Conservation (phyloP, 371 early-diverging fungal species). For the Lichtheimia ramosa region DNA sequence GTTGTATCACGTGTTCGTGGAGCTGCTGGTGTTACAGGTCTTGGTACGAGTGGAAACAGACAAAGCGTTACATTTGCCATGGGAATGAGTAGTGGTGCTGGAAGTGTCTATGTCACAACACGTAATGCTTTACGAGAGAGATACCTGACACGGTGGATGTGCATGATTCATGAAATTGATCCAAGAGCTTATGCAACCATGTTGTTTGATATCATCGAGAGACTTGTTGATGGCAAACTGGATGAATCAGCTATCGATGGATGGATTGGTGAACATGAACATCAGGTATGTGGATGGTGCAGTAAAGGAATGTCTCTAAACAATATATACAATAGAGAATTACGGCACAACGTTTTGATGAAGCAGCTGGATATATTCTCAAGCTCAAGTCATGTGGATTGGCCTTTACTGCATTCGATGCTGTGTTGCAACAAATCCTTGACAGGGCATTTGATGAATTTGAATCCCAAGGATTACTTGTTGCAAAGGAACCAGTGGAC, state of each 20-base stretch:
- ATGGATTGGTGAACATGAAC: conserved; percentile 24
- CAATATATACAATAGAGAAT: conserved; percentile 20
- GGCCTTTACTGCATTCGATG: conserved; percentile 39
- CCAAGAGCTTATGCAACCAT: conserved; percentile 27
- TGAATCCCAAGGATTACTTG: conserved; percentile 24
- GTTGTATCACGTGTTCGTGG: conserved; percentile 28
- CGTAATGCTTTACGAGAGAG: conserved; percentile 41
- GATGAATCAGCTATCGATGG: conserved; percentile 24
- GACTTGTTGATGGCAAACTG: conserved; percentile 33
- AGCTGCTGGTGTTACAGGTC: neutral
- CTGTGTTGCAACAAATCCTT: conserved; percentile 43
- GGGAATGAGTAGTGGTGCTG: conserved; percentile 41
- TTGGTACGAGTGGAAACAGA: conserved; percentile 9
- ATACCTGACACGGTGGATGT: conserved; percentile 42
- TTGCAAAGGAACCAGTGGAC: conserved; percentile 33
- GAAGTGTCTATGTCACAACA: conserved; percentile 45
- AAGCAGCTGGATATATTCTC: conserved; percentile 35
- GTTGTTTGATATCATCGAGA: conserved; percentile 30
- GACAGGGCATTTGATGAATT: conserved; percentile 34
- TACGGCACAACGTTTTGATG: conserved; percentile 36
- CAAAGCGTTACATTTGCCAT: conserved; percentile 24
- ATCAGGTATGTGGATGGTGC: conserved; percentile 18
- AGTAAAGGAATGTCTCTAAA: neutral
- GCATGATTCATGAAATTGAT: conserved; percentile 40
- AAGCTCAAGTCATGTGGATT: conserved; percentile 43